Evolutionary conservation across 257 asterid species (phyloP), one percentile per base, ranked within the genome.

Genomic region (Paraleonurus japonicus): DNA sequence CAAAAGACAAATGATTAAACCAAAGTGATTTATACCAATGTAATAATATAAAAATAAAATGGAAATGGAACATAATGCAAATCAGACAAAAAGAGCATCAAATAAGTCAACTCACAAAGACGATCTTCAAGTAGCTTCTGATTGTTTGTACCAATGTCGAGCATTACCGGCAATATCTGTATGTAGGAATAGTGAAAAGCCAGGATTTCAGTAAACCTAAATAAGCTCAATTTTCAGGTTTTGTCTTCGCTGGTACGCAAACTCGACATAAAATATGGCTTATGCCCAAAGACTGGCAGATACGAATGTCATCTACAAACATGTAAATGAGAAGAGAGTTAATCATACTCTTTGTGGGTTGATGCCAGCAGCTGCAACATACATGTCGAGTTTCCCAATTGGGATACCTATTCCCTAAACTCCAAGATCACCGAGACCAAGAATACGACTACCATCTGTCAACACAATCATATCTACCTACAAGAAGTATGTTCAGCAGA

Each of bases 331-430:
- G n/a, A n/a, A n/a, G n/a, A n/a, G n/a, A n/a, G n/a, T n/a, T n/a
- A n/a, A n/a, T n/a, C n/a, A n/a, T n/a, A n/a, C n/a, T 73, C 92
- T 85, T 81, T 89, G 96, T 68, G 99, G 99, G 79, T 94, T 89
- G 87, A 94, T 94, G 76, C 99, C 99, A 77, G 99, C 99, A 79
- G 99, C 99, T 28, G 99, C 98, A 61, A 94, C 99, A 78, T 94
- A 94, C 88, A 94, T 89, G 82, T 94, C 99, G 80, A 94, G 99
- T 79, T 94, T 94, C 70, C 99, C 99, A 71, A 94, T 82, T 5
- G 99, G 98, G 55, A 94, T 94, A 67, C 96, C 98, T 71, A 94
- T 94, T 77, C 99, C 99, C 83, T 94, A 98, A 79, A 94, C 98
- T 79, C 99, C 99, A 79, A 94, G 98, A 83, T 94, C n/a, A n/a